Evolutionary conservation across 352 stramenopile genomes (phyloP).

Genomic region (Thalassiosira exigua): DNA sequence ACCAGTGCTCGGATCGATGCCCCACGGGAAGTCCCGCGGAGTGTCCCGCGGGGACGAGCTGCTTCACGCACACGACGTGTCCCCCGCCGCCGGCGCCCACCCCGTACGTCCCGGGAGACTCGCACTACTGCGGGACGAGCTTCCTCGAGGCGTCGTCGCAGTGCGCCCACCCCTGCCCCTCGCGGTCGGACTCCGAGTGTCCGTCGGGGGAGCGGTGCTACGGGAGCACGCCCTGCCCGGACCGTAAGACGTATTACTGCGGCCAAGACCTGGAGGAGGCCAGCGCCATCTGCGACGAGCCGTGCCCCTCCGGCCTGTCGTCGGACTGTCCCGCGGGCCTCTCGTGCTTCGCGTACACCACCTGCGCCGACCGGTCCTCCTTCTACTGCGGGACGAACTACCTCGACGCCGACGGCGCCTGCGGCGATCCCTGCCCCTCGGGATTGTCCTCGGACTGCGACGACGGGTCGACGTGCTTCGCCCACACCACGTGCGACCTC

Average conservation of each 20-base stretch:
- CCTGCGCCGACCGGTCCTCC: slow-evolving; percentile 49
- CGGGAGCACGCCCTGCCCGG: slow-evolving; percentile 55
- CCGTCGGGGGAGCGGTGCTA: slow-evolving; percentile 53
- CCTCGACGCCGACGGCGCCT: slow-evolving; percentile 49
- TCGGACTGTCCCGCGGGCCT: slow-evolving; percentile 47
- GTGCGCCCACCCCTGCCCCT: slow-evolving; percentile 56
- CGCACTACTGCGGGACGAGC: slow-evolving; percentile 55
- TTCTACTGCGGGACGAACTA: slow-evolving; percentile 62
- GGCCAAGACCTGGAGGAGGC: slow-evolving; percentile 57
- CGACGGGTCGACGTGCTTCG: slow-evolving; percentile 49
- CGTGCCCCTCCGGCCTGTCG: slow-evolving; percentile 57
- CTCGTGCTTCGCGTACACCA: slow-evolving; percentile 64
- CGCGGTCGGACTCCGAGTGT: slow-evolving; percentile 50
- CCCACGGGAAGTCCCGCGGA: slow-evolving; percentile 57
- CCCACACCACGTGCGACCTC: slow-evolving; percentile 51
- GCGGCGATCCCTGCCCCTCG: slow-evolving; percentile 35
- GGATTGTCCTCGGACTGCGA: slow-evolving; percentile 51
- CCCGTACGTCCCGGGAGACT: slow-evolving; percentile 29
- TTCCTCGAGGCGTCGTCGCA: slow-evolving; percentile 56
- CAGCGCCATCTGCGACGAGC: slow-evolving; percentile 40
- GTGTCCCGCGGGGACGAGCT: slow-evolving; percentile 34
- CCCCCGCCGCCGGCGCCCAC: not conserved
- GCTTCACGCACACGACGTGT: slow-evolving; percentile 30
- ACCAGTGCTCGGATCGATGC: slow-evolving; percentile 47
- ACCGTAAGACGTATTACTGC: slow-evolving; percentile 61